phyloP scores from a whole-genome alignment of 768 basidiomycete species.

The Lentinula edodes region DNA sequence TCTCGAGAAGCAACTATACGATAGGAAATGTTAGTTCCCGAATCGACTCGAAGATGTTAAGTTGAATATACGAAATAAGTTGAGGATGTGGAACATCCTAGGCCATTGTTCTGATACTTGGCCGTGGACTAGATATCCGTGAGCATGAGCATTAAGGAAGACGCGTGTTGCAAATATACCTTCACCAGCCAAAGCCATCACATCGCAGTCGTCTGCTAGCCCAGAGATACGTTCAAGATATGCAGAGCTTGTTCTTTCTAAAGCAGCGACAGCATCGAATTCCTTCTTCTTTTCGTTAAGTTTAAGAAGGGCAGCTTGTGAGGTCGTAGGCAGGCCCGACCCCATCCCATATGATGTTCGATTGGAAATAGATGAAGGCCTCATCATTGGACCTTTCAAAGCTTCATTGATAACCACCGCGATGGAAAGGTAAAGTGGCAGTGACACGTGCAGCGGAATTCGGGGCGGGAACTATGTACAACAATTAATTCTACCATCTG shows the following conservation, averaged over 20 bases:
- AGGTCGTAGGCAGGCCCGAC: slow-evolving; percentile 31
- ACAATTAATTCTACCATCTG: no score
- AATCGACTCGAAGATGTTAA: background rate
- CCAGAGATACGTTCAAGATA: slow-evolving; percentile 66
- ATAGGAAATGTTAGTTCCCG: background rate
- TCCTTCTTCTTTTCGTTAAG: slow-evolving; percentile 79
- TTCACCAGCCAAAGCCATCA: slow-evolving; percentile 74
- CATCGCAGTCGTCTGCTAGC: slow-evolving; percentile 65
- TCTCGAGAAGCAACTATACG: slow-evolving; percentile 46
- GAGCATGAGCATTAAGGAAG: background rate
- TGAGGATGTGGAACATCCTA: slow-evolving; percentile 75
- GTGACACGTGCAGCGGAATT: no score
- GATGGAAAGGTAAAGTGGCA: no score
- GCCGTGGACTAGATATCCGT: slow-evolving; percentile 50
- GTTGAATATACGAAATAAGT: slow-evolving; percentile 53
- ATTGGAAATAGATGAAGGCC: slow-evolving; percentile 47
- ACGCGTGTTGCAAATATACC: slow-evolving; percentile 29
- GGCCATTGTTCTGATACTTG: slow-evolving; percentile 79
- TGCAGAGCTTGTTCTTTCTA: slow-evolving; percentile 57
- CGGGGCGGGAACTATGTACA: no score
- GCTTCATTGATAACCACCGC: background rate
- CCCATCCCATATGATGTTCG: slow-evolving; percentile 44
- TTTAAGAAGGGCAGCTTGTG: slow-evolving; percentile 46
- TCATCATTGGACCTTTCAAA: slow-evolving; percentile 26
- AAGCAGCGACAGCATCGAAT: slow-evolving; percentile 65